phyloP scores from a whole-genome alignment of 331 rosid genomes.

The Stylosanthes scabra region DNA sequence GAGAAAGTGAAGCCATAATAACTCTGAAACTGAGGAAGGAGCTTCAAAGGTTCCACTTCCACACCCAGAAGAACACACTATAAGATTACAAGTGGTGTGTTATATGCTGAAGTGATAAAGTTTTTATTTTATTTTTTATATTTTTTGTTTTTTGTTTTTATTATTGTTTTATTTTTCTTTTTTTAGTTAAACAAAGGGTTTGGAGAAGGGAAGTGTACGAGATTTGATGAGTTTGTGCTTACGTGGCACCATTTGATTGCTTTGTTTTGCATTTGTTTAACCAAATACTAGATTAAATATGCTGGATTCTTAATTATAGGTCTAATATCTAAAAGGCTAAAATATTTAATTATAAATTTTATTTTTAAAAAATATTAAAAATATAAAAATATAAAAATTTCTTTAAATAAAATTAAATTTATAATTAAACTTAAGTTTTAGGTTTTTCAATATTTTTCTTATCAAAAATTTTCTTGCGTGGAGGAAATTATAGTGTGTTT shows the following conservation, averaged over 20 bases:
- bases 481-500: too few species aligned
- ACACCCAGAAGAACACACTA: not conserved
- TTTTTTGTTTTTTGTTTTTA: too few species aligned
- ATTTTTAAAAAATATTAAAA: too few species aligned
- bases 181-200: not conserved
- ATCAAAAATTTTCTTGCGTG: too few species aligned
- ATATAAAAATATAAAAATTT: too few species aligned
- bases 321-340: too few species aligned
- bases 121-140: not conserved
- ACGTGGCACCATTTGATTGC: not conserved
- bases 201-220: not conserved
- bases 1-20: conserved; percentile 68
- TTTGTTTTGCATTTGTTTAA: not conserved
- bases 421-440: too few species aligned
- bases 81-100: not conserved
- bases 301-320: too few species aligned
- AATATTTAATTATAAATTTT: too few species aligned
- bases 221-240: not conserved
- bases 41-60: not conserved
- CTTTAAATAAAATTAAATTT: too few species aligned
- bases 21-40: not conserved
- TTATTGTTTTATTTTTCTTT: too few species aligned
- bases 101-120: not conserved
- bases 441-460: too few species aligned
- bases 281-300: not conserved